Percentiles rank a stretch among this genome's conserved stretches.
phyloP scores from a whole-genome alignment of 805 yeast species.

The Komagataella kurtzmanii region DNA sequence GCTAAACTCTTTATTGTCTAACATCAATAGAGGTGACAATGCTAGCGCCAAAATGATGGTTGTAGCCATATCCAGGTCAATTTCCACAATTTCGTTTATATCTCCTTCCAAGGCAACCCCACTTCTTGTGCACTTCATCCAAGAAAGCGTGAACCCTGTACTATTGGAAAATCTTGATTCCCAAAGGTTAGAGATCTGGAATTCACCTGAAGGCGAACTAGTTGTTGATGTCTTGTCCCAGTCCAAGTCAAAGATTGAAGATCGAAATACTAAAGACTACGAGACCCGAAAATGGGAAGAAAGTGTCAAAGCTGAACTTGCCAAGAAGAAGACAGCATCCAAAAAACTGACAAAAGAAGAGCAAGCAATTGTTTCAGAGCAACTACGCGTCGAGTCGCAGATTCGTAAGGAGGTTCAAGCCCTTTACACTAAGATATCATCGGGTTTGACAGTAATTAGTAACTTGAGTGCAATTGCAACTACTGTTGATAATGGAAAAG shows the following conservation, averaged over 20 bases:
- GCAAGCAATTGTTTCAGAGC: constrained; percentile 44
- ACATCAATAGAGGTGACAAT: neutral
- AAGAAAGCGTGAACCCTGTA: constrained; percentile 23
- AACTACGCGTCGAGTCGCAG: constrained; percentile 44
- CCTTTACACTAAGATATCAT: constrained; percentile 22
- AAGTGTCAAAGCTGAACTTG: constrained; percentile 60
- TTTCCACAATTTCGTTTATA: constrained; percentile 41
- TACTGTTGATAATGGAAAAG: constrained; percentile 48
- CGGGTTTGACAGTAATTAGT: constrained; percentile 39
- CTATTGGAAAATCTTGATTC: constrained; percentile 26
- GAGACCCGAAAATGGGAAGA: constrained; percentile 88
- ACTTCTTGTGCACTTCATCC: constrained; percentile 27
- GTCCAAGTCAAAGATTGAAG: constrained; percentile 27
- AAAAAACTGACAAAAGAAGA: constrained; percentile 73
- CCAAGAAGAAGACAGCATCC: constrained; percentile 22
- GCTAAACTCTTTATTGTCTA: neutral
- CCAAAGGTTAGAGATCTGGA: constrained; percentile 50
- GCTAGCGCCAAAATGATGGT: constrained; percentile 30
- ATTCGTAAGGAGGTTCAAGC: constrained; percentile 35
- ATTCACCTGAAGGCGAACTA: constrained; percentile 52
- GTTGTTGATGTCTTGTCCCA: constrained; percentile 50
- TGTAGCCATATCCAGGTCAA: constrained; percentile 34
- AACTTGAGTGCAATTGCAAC: constrained; percentile 37
- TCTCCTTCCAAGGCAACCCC: constrained; percentile 46
- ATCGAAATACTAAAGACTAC: constrained; percentile 72